Conservation (phyloP, 441 rosid species). For the Bruguiera hainesii region DNA sequence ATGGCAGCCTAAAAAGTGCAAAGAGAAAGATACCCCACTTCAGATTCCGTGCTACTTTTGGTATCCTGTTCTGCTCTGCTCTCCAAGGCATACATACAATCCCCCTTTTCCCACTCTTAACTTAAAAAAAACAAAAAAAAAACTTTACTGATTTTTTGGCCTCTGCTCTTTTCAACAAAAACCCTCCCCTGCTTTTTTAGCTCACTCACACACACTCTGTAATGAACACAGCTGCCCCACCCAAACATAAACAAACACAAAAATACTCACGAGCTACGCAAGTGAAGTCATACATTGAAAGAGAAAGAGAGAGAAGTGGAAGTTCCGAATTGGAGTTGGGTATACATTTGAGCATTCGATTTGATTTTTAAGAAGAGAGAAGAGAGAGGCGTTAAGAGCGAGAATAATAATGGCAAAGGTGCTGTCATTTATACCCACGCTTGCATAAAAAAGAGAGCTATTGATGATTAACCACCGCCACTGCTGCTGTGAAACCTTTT, state of each 20-base stretch:
- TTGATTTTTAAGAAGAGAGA: conserved; percentile 11
- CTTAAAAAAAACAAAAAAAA: conserved; percentile 8
- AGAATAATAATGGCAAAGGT: conserved; percentile 37
- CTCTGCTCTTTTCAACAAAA: conserved; percentile 28
- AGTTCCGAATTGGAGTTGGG: conserved; percentile 22
- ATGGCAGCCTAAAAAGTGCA: conserved; percentile 43
- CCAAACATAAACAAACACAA: conserved; percentile 21
- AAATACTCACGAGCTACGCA: not conserved
- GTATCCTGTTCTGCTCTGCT: conserved; percentile 41
- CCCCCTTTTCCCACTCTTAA: conserved; percentile 23
- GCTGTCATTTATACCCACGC: conserved; percentile 92
- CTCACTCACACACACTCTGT: conserved; percentile 7
- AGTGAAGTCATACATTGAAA: not conserved
- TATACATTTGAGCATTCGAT: conserved; percentile 8
- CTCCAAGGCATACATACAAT: conserved; percentile 24
- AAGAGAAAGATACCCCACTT: conserved; percentile 76
- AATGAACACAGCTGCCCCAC: conserved; percentile 19
- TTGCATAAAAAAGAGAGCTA: conserved; percentile 90
- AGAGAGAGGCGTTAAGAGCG: conserved; percentile 4
- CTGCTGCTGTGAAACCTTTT: conserved; percentile 44
- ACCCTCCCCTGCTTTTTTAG: conserved; percentile 19
- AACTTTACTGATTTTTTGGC: conserved; percentile 43
- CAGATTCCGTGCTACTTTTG: conserved; percentile 80
- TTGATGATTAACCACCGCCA: conserved; percentile 94
- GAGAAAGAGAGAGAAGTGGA: conserved; percentile 18